Conservation (phyloP, 495 filamentous ascomycete genomes). For the Viridothelium virens region DNA sequence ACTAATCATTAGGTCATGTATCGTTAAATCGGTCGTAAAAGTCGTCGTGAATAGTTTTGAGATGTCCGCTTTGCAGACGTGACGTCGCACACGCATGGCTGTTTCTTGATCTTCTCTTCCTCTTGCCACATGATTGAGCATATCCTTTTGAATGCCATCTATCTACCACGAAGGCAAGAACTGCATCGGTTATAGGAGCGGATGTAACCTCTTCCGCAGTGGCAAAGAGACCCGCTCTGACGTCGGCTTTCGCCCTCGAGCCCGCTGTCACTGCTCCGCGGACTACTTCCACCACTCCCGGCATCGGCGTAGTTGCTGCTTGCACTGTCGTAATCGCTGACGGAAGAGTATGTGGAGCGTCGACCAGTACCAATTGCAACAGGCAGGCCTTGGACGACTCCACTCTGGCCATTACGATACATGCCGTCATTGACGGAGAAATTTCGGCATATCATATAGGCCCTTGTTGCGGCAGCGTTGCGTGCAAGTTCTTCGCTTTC, state of each 20-base stretch:
- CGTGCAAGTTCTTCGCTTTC: constrained; percentile 73
- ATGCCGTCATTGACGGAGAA: constrained; percentile 98
- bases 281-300: constrained; percentile 50
- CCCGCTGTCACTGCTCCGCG: constrained; percentile 42
- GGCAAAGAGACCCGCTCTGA: constrained; percentile 27
- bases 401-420: constrained; percentile 65
- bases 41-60: no score
- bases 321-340: constrained; percentile 42
- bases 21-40: constrained; percentile 1
- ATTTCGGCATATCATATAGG: constrained; percentile 96
- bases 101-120: neutral
- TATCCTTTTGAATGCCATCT: neutral
- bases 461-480: constrained; percentile 92
- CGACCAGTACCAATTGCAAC: constrained; percentile 61
- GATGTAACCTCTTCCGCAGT: constrained; percentile 27
- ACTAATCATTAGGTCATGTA: constrained; percentile 5
- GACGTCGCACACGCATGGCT: neutral
- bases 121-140: neutral
- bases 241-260: constrained; percentile 29
- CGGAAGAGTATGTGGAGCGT: constrained; percentile 33
- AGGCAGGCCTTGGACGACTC: constrained; percentile 79
- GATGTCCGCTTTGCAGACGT: neutral
- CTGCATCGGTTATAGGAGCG: constrained; percentile 25
- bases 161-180: constrained; percentile 23
- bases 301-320: constrained; percentile 31